phyloP scores from a whole-genome alignment of 148 eudicot genomes.

The Tetragonia tetragonoides region DNA sequence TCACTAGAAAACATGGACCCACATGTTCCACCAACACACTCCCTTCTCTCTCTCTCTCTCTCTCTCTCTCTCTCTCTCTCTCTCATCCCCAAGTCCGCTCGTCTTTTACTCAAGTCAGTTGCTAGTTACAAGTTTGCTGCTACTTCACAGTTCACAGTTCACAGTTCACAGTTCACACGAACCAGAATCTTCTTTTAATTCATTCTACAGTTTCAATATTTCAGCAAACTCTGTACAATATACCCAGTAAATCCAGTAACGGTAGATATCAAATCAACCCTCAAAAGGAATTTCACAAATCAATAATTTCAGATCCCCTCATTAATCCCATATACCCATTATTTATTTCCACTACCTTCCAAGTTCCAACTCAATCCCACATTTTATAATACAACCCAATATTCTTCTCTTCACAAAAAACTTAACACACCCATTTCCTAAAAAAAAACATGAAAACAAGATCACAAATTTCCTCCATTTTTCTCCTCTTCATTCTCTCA shows the following conservation, averaged over 20 bases:
- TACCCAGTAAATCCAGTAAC: not conserved
- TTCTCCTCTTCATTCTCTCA: conserved; percentile 6
- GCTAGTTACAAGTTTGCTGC: not conserved
- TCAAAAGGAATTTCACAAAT: not conserved
- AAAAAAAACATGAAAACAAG: not conserved
- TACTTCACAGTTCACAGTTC: too few relatives aligned
- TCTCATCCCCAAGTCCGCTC: too few relatives aligned
- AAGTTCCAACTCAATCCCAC: not conserved
- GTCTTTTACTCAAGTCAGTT: not conserved
- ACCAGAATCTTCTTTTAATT: too few relatives aligned
- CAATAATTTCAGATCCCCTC: not conserved
- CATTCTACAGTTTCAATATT: too few relatives aligned
- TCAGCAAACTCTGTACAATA: too few relatives aligned
- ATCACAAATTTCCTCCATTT: not conserved
- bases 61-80: not conserved
- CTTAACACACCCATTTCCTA: conserved; percentile 7
- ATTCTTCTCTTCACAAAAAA: not conserved
- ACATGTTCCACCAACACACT: not conserved
- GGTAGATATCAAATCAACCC: not conserved
- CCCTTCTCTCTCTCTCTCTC: not conserved
- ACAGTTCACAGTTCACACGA: too few relatives aligned
- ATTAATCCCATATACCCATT: not conserved
- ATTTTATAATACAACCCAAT: too few relatives aligned
- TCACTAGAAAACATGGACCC: not conserved
- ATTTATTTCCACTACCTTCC: not conserved